Percentiles rank a stretch among this genome's conserved stretches.
Conservation (phyloP, 2,329 filamentous ascomycete genomes). For the Fusarium pseudocircinatum region DNA sequence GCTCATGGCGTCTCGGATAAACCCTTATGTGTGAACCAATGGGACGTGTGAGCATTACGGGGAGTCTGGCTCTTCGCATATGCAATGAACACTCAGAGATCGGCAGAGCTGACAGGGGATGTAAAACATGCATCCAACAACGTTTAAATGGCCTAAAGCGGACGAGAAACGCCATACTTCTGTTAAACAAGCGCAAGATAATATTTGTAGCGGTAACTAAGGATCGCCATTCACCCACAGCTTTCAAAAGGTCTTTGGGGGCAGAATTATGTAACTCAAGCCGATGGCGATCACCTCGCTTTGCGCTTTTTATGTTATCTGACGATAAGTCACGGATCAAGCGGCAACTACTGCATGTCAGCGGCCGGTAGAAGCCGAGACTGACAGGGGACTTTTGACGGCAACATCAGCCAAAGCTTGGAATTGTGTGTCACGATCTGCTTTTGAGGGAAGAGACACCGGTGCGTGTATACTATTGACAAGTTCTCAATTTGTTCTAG, state of each 20-base stretch:
- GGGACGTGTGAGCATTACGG: neutral
- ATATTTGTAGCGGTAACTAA: rapidly evolving
- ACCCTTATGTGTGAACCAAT: neutral
- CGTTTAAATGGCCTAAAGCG: neutral
- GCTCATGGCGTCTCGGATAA: neutral
- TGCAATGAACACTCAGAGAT: neutral
- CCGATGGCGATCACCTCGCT: neutral
- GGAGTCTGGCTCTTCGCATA: neutral
- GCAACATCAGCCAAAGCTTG: too few relatives aligned
- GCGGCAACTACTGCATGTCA: neutral
- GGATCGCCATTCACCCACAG: neutral
- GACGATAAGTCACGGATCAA: neutral
- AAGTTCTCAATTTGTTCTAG: neutral
- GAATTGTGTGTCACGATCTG: too few relatives aligned
- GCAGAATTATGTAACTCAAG: neutral
- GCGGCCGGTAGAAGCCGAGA: neutral
- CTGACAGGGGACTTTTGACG: too few relatives aligned
- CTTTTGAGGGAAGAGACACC: neutral
- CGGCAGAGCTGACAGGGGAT: neutral
- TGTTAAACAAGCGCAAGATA: neutral
- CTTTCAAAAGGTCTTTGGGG: neutral
- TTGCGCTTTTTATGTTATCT: neutral
- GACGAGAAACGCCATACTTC: rapidly evolving
- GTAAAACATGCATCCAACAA: neutral
- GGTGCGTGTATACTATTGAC: rapidly evolving